A percentile compares a stretch with the other conserved stretches of the same genome.
phyloP scores from a whole-genome alignment of 2,329 filamentous ascomycete genomes.

The Penicillium capsulatum region DNA sequence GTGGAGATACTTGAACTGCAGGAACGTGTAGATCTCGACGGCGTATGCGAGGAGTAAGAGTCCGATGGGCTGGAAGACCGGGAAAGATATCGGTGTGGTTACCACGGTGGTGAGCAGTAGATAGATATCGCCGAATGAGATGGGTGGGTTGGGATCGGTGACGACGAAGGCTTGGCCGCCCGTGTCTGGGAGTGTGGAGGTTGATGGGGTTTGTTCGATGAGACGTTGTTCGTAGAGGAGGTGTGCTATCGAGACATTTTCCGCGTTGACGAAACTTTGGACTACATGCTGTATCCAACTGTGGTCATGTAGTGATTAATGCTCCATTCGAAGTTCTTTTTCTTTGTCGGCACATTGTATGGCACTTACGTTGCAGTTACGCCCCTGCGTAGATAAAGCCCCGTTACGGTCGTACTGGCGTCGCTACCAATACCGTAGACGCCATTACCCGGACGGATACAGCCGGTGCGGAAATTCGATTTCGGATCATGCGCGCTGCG shows the following conservation, averaged over 20 bases:
- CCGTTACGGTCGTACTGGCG: constrained; percentile 35
- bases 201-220: constrained; percentile 29
- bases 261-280: constrained; percentile 50
- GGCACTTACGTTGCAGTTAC: constrained; percentile 33
- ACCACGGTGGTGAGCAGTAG: constrained; percentile 27
- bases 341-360: background rate
- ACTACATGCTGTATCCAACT: constrained; percentile 45
- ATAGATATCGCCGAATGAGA: constrained; percentile 33
- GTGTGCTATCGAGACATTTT: constrained; percentile 54
- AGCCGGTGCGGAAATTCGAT: constrained; percentile 49
- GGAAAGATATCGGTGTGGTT: constrained; percentile 29
- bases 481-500: constrained; percentile 41
- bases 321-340: background rate
- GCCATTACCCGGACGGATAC: constrained; percentile 52
- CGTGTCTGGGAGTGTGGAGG: constrained; percentile 26
- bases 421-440: constrained; percentile 51
- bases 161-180: constrained; percentile 50
- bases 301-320: background rate
- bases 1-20: constrained; percentile 26
- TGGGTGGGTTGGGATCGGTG: constrained; percentile 49
- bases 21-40: constrained; percentile 30
- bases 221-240: constrained; percentile 52
- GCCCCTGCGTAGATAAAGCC: constrained; percentile 37
- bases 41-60: constrained; percentile 32
- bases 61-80: constrained; percentile 21